phyloP scores from a whole-genome alignment of 2,329 filamentous ascomycete species.

The Lasiodiplodia theobromae region DNA sequence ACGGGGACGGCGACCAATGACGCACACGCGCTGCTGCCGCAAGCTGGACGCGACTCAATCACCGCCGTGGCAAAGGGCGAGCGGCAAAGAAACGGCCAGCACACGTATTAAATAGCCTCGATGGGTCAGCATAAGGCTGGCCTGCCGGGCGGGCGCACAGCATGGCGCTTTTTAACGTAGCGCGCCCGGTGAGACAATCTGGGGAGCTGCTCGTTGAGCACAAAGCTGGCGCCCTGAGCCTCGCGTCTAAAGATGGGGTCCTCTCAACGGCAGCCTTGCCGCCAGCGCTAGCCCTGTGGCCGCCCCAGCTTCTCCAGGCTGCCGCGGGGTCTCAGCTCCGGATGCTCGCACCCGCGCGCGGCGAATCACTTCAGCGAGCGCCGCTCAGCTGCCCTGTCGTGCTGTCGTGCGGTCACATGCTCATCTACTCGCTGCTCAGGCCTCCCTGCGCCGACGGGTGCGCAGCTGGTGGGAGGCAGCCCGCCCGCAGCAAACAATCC shows the following conservation, averaged over 20 bases:
- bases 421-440: slow-evolving; percentile 19
- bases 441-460: slow-evolving; percentile 10
- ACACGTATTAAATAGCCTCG: slow-evolving; percentile 5
- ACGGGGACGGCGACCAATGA: slow-evolving; percentile 13
- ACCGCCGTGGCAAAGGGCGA: background rate
- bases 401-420: slow-evolving; percentile 17
- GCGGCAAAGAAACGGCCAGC: slow-evolving; percentile 16
- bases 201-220: slow-evolving; percentile 4
- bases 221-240: background rate
- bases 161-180: slow-evolving; percentile 5
- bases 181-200: slow-evolving; percentile 20
- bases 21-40: slow-evolving; percentile 11
- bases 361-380: slow-evolving; percentile 4
- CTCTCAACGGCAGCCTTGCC: background rate
- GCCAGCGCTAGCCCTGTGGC: background rate
- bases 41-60: background rate
- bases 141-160: slow-evolving; percentile 3
- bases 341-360: background rate
- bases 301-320: background rate
- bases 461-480: slow-evolving; percentile 13
- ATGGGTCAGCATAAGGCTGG: slow-evolving; percentile 15
- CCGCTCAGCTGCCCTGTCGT: slow-evolving; percentile 23
- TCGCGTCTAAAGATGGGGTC: background rate
- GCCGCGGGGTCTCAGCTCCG: slow-evolving; percentile 12
- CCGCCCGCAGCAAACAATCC: slow-evolving; percentile 16